Base-by-base conservation (phyloP, 148 eudicot genomes). In the Simmondsia chinensis region DNA sequence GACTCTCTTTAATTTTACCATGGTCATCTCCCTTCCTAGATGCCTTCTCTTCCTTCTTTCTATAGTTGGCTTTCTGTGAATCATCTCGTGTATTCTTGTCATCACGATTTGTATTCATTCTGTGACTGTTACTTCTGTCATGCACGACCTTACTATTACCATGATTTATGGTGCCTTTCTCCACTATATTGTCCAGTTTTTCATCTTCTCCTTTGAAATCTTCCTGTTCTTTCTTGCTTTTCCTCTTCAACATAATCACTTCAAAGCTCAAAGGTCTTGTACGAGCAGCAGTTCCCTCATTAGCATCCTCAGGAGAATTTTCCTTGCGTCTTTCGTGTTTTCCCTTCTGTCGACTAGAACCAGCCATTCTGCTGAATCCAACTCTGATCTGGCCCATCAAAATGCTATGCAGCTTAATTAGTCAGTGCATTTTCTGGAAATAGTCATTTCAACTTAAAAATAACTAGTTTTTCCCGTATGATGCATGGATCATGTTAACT, bases 261-360 rank as follows among this genome's bases (percentile, higher is more conserved):
- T 79, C 94, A 70, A 64, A 85, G 68, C 88, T 91, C 15, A 82
- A 48, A 17, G 97, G 95, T 49, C 97, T 85, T 39, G 95, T 91
- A 61, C 95, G 72, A 33, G 97, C 97, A 56, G 97, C 75, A 63
- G 86, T 82, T 57, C 78, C 95, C 40, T 68, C 77, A 41, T 53
- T 38, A 10, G 15, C 37, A 42, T 72, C 68, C 57, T 70, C 87
- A 53, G 32, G 41, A 20, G 46, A 37, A 52, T 46, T 22, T 46
- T 52, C 68, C 62, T 60, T 60, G 40, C 54, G 63, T 29, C 30
- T 65, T 38, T 47, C 66, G 50, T 72, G 64, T 48, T 52, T 77
- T 56, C 56, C 65, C 46, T 66, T 76, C 34, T 58, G 75, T 48
- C 55, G 52, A 46, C 52, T 67, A 55, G 82, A 64, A 56, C 68